Evolutionary conservation across 441 rosid species (phyloP).

Genomic region (Gossypium schwendimanii): DNA sequence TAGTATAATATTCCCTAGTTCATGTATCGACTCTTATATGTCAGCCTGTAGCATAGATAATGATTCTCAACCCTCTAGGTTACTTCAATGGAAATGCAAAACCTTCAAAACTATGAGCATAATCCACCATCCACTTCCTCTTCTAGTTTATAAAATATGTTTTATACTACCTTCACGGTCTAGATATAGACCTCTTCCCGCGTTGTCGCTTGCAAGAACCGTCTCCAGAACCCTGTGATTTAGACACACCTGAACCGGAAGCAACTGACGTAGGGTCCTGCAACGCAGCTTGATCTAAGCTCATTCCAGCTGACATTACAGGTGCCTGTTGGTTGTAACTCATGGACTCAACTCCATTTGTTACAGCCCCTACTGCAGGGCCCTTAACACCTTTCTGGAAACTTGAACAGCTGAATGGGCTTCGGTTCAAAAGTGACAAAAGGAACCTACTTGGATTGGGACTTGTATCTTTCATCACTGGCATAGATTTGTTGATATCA

Average conservation of each 20-base stretch:
- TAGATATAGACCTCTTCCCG: constrained; percentile 14
- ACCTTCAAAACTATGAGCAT: neutral
- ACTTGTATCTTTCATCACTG: constrained; percentile 19
- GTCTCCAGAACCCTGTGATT: constrained; percentile 17
- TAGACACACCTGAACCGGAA: constrained; percentile 17
- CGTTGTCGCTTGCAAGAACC: constrained; percentile 37
- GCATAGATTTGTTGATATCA: constrained; percentile 30
- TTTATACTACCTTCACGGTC: neutral
- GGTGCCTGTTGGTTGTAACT: constrained; percentile 15
- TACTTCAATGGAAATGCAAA: neutral
- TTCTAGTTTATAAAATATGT: neutral
- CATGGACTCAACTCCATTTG: constrained; percentile 16
- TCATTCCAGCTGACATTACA: neutral
- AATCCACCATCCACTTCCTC: neutral
- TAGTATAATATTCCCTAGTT: neutral
- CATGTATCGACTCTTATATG: neutral
- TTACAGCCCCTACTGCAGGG: constrained; percentile 13
- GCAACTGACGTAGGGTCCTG: constrained; percentile 19
- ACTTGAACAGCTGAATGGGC: neutral
- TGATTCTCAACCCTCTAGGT: neutral
- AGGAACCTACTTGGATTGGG: constrained; percentile 26
- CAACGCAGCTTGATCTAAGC: constrained; percentile 10
- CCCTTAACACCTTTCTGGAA: constrained; percentile 15
- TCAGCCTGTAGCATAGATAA: neutral
- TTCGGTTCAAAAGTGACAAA: constrained; percentile 3